Percentiles rank a stretch among this genome's conserved stretches.
These are phyloP conservation scores for Gossypium thurberi DNA, from an alignment of 345 rosid species.

Conservation along the genomic window DNA sequence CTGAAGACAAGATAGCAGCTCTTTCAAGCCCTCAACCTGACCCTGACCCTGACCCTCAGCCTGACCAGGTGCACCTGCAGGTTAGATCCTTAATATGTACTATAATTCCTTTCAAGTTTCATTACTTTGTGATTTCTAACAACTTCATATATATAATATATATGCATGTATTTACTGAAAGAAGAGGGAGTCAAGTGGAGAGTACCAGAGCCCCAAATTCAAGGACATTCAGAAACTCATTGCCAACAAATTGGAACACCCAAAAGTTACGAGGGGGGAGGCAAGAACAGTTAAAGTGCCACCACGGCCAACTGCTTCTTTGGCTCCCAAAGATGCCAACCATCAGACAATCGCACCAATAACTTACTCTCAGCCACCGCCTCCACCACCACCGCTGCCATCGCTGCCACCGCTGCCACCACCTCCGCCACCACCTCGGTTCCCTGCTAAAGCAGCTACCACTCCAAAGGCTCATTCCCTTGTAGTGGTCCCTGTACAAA, in stretches of 20 bases:
- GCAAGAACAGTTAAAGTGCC: conserved; percentile 23
- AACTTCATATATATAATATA: background rate
- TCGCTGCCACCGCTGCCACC: conserved; percentile 25
- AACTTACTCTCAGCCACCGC: conserved; percentile 34
- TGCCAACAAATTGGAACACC: conserved; percentile 55
- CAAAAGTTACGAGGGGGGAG: conserved; percentile 36
- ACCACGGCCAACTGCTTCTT: conserved; percentile 20
- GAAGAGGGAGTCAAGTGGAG: conserved; percentile 38
- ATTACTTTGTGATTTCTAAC: background rate
- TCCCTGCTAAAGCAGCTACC: conserved; percentile 38
- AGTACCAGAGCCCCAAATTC: conserved; percentile 44
- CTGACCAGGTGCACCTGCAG: conserved; percentile 26
- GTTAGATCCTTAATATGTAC: background rate
- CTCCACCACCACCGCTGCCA: conserved; percentile 20
- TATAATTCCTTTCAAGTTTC: background rate
- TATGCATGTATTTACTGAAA: background rate
- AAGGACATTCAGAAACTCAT: conserved; percentile 71
- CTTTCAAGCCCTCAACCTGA: conserved; percentile 26
- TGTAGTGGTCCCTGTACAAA: conserved; percentile 24
- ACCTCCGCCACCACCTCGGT: conserved; percentile 48
- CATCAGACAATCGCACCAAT: conserved; percentile 22
- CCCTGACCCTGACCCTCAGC: background rate
- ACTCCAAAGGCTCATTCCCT: conserved; percentile 42
- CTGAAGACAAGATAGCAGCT: conserved; percentile 53
- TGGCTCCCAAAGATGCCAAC: conserved; percentile 22